Evolutionary conservation across 129 eudicot species (phyloP).

Genomic region (Tagetes patula): DNA sequence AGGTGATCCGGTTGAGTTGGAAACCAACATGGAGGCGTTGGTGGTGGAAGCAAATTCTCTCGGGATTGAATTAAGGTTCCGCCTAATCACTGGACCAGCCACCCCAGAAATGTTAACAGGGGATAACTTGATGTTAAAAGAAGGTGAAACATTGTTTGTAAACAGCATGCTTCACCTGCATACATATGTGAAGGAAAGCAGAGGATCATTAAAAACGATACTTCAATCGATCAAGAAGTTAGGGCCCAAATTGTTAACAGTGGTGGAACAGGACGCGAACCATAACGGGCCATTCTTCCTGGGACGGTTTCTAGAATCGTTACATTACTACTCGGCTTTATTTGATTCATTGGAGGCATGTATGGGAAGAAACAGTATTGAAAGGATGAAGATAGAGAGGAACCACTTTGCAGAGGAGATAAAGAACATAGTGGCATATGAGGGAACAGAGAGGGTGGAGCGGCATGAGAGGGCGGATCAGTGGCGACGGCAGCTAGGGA

Average conservation of each 20-base stretch:
- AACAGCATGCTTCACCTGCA: conserved; percentile 65
- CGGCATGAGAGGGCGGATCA: conserved; percentile 73
- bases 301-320: conserved; percentile 68
- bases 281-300: conserved; percentile 76
- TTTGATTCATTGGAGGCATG: conserved; percentile 69
- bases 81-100: conserved; percentile 38
- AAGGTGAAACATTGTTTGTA: conserved; percentile 48
- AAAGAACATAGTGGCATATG: conserved; percentile 61
- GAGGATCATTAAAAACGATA: conserved; percentile 61
- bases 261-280: conserved; percentile 79
- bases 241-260: conserved; percentile 50
- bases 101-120: conserved; percentile 49
- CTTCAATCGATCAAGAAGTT: conserved; percentile 65
- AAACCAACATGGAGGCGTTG: conserved; percentile 32
- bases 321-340: conserved; percentile 74
- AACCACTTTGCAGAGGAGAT: conserved; percentile 65
- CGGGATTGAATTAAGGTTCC: conserved; percentile 43
- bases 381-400: conserved; percentile 60
- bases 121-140: conserved; percentile 44
- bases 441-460: conserved; percentile 62
- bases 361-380: conserved; percentile 38
- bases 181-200: conserved; percentile 60
- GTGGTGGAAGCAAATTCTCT: conserved; percentile 44
- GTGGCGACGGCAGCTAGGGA: conserved; percentile 65
- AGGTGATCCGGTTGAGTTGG: conserved; percentile 38